Base-by-base conservation (phyloP, 2,329 filamentous ascomycete species). In the Fusarium sp. region DNA sequence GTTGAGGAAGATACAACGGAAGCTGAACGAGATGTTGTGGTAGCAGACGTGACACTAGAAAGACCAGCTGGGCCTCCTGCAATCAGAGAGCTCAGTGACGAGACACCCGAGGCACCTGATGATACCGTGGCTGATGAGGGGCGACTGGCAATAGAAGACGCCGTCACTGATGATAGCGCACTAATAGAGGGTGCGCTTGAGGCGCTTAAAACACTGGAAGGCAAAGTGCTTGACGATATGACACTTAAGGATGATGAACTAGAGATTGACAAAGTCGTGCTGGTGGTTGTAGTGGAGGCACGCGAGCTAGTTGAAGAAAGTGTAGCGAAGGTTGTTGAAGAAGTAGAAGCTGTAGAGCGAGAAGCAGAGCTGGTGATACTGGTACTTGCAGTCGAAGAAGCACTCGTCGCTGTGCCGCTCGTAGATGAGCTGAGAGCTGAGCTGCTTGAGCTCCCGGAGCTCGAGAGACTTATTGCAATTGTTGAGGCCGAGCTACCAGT, bases 91-190 rank as follows among this genome's bases (percentile, higher is more conserved):
- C 51, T 58, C 3, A 15, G 0, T 2, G 16, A 80, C 77, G 60
- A 75, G 66, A 35, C 73, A 65, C 5, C 24, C 3, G 57, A 81
- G 68, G 24, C 73, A 71, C 26, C 26, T 3, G 55, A 82, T 72
- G 44, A 80, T 73, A 41, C 41, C 0, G 60, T 56, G 3, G 11
- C 2, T 8, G 68, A 41, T 2, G 70, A 42, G 4, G 66, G 18
- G 2, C 53, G 72, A 70, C 36, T 80, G 71, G 4, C 78, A 75
- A 57, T 78, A 66, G 66, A 42, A 12, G 31, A 8, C 1, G 28
- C 11, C 0, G 45, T 48, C 3, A 12, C 13, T 11, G 24, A 67
- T 1, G 33, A 55, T 22, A 30, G 2, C 1, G 3, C 24, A 3
- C 16, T 76, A 61, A 44, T 73, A 74, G 57, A 82, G 73, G 35